These are phyloP conservation scores for Catharanthus roseus DNA, from an alignment of 257 asterid species.

Conservation along the genomic window DNA sequence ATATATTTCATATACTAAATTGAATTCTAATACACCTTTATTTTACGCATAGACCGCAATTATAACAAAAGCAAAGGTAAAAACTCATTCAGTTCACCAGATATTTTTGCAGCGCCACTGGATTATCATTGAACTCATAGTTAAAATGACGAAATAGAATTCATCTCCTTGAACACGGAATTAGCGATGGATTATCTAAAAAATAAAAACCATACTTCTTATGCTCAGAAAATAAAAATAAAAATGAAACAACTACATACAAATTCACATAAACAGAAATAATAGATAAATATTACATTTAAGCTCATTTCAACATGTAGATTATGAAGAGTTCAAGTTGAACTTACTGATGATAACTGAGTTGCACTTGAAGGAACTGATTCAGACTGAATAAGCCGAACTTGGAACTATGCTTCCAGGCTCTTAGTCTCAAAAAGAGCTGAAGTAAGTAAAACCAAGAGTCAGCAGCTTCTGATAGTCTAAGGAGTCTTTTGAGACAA, in stretches of 20 bases:
- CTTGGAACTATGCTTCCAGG: too few relatives aligned
- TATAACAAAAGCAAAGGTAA: neutral
- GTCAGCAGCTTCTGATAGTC: too few relatives aligned
- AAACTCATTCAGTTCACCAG: too few relatives aligned
- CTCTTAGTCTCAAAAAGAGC: too few relatives aligned
- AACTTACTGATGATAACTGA: conserved; percentile 17
- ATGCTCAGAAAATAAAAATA: conserved; percentile 2
- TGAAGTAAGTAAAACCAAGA: too few relatives aligned
- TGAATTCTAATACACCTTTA: neutral
- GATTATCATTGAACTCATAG: conserved; percentile 10
- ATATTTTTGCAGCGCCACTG: neutral
- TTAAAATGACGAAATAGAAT: neutral
- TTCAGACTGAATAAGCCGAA: too few relatives aligned
- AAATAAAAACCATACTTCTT: conserved; percentile 16
- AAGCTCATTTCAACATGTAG: neutral
- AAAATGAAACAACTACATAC: neutral
- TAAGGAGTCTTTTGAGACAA: too few relatives aligned
- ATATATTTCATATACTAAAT: neutral
- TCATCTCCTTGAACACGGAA: neutral
- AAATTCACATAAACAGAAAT: neutral
- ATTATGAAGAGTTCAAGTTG: neutral
- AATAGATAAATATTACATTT: neutral
- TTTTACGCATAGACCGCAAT: neutral
- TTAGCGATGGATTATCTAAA: neutral
- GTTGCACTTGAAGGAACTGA: conserved; percentile 1